phyloP scores from a whole-genome alignment of 441 rosid genomes.

The Adansonia grandidieri region DNA sequence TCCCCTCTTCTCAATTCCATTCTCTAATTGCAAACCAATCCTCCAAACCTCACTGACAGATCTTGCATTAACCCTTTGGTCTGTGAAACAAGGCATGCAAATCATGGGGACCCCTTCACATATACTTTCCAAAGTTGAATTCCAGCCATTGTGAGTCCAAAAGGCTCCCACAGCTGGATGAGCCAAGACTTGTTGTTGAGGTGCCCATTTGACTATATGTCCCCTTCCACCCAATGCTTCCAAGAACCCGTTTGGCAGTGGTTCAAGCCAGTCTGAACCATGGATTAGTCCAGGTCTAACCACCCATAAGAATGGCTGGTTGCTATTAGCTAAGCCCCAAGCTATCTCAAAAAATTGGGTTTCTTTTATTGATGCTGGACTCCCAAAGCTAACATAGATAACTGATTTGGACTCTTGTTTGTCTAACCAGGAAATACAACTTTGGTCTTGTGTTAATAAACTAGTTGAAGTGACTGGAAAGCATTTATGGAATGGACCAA shows the following conservation, averaged over 20 bases:
- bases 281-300: constrained; percentile 46
- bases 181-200: constrained; percentile 52
- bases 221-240: constrained; percentile 45
- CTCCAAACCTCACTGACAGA: constrained; percentile 53
- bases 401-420: constrained; percentile 50
- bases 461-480: constrained; percentile 44
- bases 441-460: constrained; percentile 40
- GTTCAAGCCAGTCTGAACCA: constrained; percentile 39
- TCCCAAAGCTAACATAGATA: constrained; percentile 63
- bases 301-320: constrained; percentile 57
- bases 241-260: constrained; percentile 40
- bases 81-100: constrained; percentile 52
- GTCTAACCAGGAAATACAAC: constrained; percentile 58
- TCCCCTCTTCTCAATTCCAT: constrained; percentile 38
- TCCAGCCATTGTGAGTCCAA: constrained; percentile 68
- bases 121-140: constrained; percentile 61
- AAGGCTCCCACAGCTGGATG: constrained; percentile 50
- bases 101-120: constrained; percentile 60
- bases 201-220: constrained; percentile 60
- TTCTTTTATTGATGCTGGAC: constrained; percentile 42
- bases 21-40: constrained; percentile 49
- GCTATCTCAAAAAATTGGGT: constrained; percentile 54
- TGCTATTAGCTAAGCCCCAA: constrained; percentile 53
- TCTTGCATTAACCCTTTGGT: constrained; percentile 61
- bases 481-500: constrained; percentile 69